Base-by-base conservation (phyloP, 495 filamentous ascomycete genomes). In the Cudoniella acicularis region DNA sequence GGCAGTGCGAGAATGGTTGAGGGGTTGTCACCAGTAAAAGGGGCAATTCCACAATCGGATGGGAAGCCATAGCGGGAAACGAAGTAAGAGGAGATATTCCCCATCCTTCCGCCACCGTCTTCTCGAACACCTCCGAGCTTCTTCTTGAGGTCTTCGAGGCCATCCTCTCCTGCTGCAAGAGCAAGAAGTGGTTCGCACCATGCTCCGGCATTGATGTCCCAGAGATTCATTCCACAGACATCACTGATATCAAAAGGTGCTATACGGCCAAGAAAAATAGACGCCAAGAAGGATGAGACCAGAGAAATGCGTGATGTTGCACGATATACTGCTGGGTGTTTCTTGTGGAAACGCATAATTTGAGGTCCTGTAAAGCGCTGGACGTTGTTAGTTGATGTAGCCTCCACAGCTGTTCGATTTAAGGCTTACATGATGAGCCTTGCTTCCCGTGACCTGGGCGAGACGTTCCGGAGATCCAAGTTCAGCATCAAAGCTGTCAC, bases 361-460 rank as follows among this genome's bases (percentile, higher is more conserved):
- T 98, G 94, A 3, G 92, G 90, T 13, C 94, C 94, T n/a, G 94
- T 98, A 72, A 98, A 98, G 64, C 94, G 87, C 90, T 98, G 62
- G 27, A 49, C 13, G 42, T 67, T 11, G 61, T 64, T 25, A 49
- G 40, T 25, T 54, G 49, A 57, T 26, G 45, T 30, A 40, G 24
- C 20, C 26, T 11, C 18, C n/a, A 41, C 41, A 41, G 50, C 0
- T 61, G 45, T 24, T 30, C 30, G 46, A 27, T 17, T 43, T 13
- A 47, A n/a, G 10, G 73, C 83, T 77, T 77, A 96, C 92, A 73
- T 96, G 92, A 77, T 98, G 94, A 9, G 94, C 94, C 63, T 89
- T 85, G 69, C 92, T 97, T 11, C 94, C 94, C 9, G 92, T 96
- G 3, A 82, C 84, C 23, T 84, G 68, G 1, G 94, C 94, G 54